These are phyloP conservation scores for Leptographium radiaticola DNA, from an alignment of 2,329 filamentous ascomycete species.

Conservation along the genomic window DNA sequence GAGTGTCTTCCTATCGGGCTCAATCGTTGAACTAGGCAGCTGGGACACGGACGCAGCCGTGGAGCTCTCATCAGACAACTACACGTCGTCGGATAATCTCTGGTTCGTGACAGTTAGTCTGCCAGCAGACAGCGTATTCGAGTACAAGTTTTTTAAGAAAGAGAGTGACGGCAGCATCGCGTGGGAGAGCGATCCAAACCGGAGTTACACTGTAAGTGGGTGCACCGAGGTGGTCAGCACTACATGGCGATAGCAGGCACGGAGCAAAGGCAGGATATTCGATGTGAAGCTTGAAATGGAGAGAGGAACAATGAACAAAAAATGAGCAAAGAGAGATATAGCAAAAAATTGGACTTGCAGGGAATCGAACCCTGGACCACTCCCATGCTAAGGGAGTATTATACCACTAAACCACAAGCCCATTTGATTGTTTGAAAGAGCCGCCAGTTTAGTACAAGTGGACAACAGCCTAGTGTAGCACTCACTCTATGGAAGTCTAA, in stretches of 20 bases:
- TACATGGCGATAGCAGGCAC: not conserved
- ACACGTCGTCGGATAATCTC: constrained; percentile 44
- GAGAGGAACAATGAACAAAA: too few relatives aligned
- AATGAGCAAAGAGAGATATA: too few relatives aligned
- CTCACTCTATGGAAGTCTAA: too few relatives aligned
- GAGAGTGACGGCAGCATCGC: constrained; percentile 36
- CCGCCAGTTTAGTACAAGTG: too few relatives aligned
- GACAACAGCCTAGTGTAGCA: too few relatives aligned
- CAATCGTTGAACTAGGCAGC: constrained; percentile 41
- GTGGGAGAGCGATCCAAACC: constrained; percentile 53
- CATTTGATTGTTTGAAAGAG: not conserved
- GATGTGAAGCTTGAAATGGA: not conserved
- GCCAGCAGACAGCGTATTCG: constrained; percentile 31
- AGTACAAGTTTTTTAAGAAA: constrained; percentile 53
- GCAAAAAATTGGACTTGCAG: constrained; percentile 3
- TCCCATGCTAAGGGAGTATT: constrained; percentile 6
- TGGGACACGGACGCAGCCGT: constrained; percentile 46
- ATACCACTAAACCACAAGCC: constrained; percentile 6
- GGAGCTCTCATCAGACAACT: constrained; percentile 35
- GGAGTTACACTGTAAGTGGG: constrained; percentile 18
- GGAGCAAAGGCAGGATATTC: too few relatives aligned
- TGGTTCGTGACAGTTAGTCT: constrained; percentile 48
- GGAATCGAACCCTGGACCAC: constrained; percentile 6
- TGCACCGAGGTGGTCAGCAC: not conserved
- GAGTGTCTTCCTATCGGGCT: constrained; percentile 52